A percentile compares a stretch with the other conserved stretches of the same genome.
These are phyloP conservation scores for Entomortierella lignicola DNA, from an alignment of 192 early-diverging fungal genomes.

Conservation along the genomic window DNA sequence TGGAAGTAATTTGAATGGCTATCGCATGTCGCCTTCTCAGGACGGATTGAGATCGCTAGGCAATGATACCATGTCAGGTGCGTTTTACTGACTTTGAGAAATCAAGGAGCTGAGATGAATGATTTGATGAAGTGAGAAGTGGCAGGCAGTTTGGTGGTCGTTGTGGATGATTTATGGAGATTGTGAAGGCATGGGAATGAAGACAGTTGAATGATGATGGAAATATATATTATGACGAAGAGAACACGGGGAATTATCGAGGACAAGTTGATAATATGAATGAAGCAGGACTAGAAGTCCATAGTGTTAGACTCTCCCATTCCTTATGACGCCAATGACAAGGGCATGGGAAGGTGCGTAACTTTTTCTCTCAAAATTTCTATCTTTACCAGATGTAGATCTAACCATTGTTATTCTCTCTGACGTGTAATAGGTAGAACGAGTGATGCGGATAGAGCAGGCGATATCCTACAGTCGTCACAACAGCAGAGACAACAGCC, in stretches of 20 bases:
- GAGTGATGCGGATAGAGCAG: background rate
- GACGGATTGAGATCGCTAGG: slow-evolving; percentile 4
- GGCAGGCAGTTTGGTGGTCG: background rate
- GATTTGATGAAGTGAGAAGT: slow-evolving; percentile 1
- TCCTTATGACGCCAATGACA: slow-evolving; percentile 8
- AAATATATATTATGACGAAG: background rate
- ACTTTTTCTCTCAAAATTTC: background rate
- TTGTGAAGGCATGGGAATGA: background rate
- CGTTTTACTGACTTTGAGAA: slow-evolving; percentile 20
- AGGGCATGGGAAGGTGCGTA: slow-evolving; percentile 35
- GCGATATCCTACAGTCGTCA: slow-evolving; percentile 1
- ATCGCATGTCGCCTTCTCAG: slow-evolving; percentile 21
- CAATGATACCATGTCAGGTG: slow-evolving; percentile 34
- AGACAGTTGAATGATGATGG: background rate
- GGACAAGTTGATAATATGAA: background rate
- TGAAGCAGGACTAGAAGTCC: background rate
- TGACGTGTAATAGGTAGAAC: background rate
- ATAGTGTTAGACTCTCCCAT: slow-evolving; percentile 7
- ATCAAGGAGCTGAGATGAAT: slow-evolving; percentile 13
- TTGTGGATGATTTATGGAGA: background rate
- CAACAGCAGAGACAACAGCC: slow-evolving; percentile 21
- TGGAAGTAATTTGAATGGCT: slow-evolving; percentile 4
- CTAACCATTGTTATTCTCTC: background rate
- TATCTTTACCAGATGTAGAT: background rate
- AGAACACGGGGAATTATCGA: background rate